Percentiles rank a stretch among this genome's conserved stretches.
phyloP scores from a whole-genome alignment of 139 green algal genomes.

The Chlorella sp. region DNA sequence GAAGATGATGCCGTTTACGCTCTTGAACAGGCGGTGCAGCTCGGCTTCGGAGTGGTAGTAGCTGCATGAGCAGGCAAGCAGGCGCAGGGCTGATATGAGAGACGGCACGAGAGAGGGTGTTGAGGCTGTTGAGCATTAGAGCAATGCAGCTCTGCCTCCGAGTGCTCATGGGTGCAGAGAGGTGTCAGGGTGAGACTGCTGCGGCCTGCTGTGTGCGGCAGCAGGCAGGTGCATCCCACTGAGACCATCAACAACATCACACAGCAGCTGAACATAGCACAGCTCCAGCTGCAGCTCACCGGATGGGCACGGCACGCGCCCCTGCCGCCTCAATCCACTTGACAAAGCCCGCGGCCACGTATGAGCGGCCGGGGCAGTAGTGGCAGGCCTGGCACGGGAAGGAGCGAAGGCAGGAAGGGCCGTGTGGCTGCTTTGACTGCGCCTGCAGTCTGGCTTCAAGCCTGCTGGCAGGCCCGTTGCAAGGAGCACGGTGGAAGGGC shows the following conservation, averaged over 20 bases:
- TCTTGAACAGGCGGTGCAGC: constrained; percentile 81
- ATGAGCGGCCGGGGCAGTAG: constrained; percentile 65
- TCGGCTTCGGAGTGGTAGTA: constrained; percentile 75
- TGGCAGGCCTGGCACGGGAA: constrained; percentile 58
- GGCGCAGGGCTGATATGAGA: too few relatives aligned
- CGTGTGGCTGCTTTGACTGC: too few relatives aligned
- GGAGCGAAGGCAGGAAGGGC: background rate
- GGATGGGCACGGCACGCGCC: constrained; percentile 72
- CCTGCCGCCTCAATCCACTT: constrained; percentile 82
- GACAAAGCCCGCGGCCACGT: constrained; percentile 76
- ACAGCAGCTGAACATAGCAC: background rate
- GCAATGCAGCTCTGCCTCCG: background rate
- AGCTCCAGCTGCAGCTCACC: constrained; percentile 28
- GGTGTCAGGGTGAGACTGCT: too few relatives aligned
- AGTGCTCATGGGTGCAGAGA: too few relatives aligned
- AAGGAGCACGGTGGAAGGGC: too few relatives aligned
- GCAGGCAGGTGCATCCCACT: too few relatives aligned
- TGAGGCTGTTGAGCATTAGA: too few relatives aligned
- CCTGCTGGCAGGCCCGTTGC: too few relatives aligned
- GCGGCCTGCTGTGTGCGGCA: too few relatives aligned
- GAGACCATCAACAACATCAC: background rate
- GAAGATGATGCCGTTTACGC: constrained; percentile 83
- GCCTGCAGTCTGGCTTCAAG: too few relatives aligned
- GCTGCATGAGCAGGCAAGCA: background rate
- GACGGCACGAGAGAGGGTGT: too few relatives aligned